Evolutionary conservation across 345 rosid genomes (phyloP).

Genomic region (Camelina neglecta): DNA sequence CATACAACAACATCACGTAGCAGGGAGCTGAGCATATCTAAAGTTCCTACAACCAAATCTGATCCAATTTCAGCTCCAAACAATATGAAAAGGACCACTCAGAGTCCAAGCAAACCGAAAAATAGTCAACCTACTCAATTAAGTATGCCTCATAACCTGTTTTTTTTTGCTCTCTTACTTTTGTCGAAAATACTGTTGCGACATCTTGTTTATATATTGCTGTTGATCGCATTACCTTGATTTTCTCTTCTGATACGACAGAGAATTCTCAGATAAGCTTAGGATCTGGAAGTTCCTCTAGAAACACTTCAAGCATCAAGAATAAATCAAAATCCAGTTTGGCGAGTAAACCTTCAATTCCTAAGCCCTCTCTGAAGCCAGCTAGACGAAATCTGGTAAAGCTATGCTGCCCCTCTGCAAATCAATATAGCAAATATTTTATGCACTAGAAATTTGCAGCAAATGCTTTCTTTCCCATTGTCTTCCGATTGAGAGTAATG

Average conservation of each 20-base stretch:
- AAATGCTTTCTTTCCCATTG: conserved; percentile 10
- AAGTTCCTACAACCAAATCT: conserved; percentile 49
- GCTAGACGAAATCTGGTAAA: conserved; percentile 69
- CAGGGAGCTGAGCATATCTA: conserved; percentile 57
- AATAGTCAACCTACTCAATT: conserved; percentile 50
- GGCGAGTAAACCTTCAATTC: conserved; percentile 47
- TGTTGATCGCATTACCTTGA: conserved; percentile 13
- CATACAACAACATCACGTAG: conserved; percentile 45
- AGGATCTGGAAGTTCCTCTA: conserved; percentile 48
- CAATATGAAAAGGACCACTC: conserved; percentile 44
- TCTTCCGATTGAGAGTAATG: conserved; percentile 30
- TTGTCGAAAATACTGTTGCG: conserved; percentile 4
- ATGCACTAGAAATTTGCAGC: conserved; percentile 20
- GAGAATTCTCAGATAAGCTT: conserved; percentile 52
- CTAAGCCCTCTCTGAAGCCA: conserved; percentile 54
- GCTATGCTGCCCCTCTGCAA: conserved; percentile 31
- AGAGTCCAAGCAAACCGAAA: conserved; percentile 47
- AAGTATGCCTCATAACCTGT: conserved; percentile 48
- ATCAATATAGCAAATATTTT: conserved; percentile 11
- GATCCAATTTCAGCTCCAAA: conserved; percentile 43
- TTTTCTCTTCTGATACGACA: conserved; percentile 42
- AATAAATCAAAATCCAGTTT: conserved; percentile 52
- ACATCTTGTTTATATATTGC: conserved; percentile 18
- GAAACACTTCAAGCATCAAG: conserved; percentile 39
- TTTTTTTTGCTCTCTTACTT: not conserved